Evolutionary conservation across 441 rosid genomes (phyloP), one percentile per base, ranked within the genome.

Genomic region (Gossypium lobatum): DNA sequence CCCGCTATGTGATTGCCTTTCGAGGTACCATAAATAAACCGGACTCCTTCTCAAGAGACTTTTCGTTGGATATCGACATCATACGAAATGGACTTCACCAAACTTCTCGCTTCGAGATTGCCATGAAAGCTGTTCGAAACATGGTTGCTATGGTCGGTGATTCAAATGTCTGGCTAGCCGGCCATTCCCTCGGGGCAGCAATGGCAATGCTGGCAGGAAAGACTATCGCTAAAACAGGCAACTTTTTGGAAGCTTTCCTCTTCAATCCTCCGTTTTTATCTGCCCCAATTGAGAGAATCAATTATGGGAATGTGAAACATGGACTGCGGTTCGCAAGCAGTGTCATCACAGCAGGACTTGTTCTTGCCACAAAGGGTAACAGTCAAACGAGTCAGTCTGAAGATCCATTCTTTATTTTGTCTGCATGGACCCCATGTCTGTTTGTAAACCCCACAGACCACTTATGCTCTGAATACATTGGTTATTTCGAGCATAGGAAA

Each of bases 111-210:
- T 88, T 89, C 4, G 90, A 91, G 86, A 87, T 87, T 60, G 99
- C 89, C 17, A 88, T 92, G 28, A 94, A 90, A 80, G 96, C 92
- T 0, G 90, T 88, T 39, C 81, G 84, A 73, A 91, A 85, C 75
- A 80, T 87, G 81, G 95, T 92, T 45, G 92, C 90, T 68, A 68
- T 86, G 0, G 88, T 83, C 3, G 96, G 94, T 8, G 82, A 78
- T 59, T 88, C 93, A 0, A 88, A 87, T 50, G 90, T 96, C 37
- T 96, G 97, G 97, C 73, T 96, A 73, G 92, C 94, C 7, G 99
- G 99, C 63, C 97, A 96, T 78, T 93, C 96, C 70, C 87, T 96
- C 10, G 98, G 98, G 69, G 88, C 97, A 54, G 92, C 97, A 76
- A 83, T 92, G 87, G 96, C 92, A 21, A 72, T 92, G 84, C 85